These are phyloP conservation scores for Cokeromyces recurvatus DNA, from an alignment of 371 early-diverging fungal species.

Conservation along the genomic window DNA sequence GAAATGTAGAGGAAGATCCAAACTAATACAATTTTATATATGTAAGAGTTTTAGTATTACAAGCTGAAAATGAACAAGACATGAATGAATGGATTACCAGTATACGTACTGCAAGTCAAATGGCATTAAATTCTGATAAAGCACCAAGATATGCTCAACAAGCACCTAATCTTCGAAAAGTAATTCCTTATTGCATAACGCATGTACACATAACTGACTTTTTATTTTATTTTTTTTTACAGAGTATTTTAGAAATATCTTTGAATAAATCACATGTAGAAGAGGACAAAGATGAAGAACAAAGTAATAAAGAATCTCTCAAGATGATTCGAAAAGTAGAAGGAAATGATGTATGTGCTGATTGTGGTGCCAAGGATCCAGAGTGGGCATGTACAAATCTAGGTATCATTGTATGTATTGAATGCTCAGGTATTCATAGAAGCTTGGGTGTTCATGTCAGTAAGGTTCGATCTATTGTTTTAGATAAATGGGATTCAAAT, in stretches of 20 bases:
- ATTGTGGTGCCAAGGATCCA: slow-evolving; percentile 69
- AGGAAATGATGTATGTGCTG: slow-evolving; percentile 79
- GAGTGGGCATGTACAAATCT: slow-evolving; percentile 94
- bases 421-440: slow-evolving; percentile 96
- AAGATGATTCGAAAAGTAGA: slow-evolving; percentile 31
- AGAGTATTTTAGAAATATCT: too few species aligned
- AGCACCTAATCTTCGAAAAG: slow-evolving; percentile 15
- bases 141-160: slow-evolving; percentile 26
- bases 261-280: too few species aligned
- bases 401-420: slow-evolving; percentile 92
- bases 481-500: slow-evolving; percentile 91
- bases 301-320: slow-evolving; percentile 15
- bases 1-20: too few species aligned
- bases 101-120: slow-evolving; percentile 64
- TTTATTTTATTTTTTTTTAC: too few species aligned
- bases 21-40: background rate
- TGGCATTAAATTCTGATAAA: slow-evolving; percentile 59
- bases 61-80: slow-evolving; percentile 79
- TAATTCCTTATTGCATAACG: background rate
- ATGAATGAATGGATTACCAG: slow-evolving; percentile 79
- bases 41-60: slow-evolving; percentile 60
- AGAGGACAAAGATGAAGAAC: slow-evolving; percentile 8
- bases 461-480: slow-evolving; percentile 78
- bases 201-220: too few species aligned
- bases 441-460: slow-evolving; percentile 91